Base-by-base conservation (phyloP, 495 filamentous ascomycete genomes). In the Astrothelium subdiscretum region DNA sequence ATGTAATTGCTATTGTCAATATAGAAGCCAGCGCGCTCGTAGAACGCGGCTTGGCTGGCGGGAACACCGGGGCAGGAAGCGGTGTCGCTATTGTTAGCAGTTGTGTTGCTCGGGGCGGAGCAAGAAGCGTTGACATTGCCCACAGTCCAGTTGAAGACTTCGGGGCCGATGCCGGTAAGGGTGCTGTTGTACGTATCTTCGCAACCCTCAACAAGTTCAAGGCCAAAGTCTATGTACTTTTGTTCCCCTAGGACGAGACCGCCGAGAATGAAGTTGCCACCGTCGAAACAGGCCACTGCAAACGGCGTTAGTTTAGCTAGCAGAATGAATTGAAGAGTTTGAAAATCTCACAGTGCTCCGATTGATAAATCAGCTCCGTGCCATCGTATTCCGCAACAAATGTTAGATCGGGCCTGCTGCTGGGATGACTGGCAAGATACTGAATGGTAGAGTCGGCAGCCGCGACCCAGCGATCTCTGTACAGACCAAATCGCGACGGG, bases 191-290 rank as follows among this genome's bases (percentile, higher is more conserved):
- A 96, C 0, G 90, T 92, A 5, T 80, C 83, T 70, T 86, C 84
- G 72, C 90, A 96, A 5, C 82, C 83, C 20, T 85, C 74, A 1
- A 90, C 87, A 11, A 96, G 83, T 1, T 80, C 67, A 18, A 95
- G 78, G 6, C 91, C 91, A 66, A 91, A 91, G 51, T 89, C 73
- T 51, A 85, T 79, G 66, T 91, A 89, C 5, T 85, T 76, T 48
- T 83, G 73, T 22, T 79, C 73, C 26, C 77, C 72, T 38, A 95
- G 80, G 0, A 86, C 83, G 0, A 86, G 78, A 0, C 90, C 91
- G n/a, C 89, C 91, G 20, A 96, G 81, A 62, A 95, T 82, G 75
- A 95, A 91, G 73, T 86, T 95, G 2, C 91, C 91, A 22, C 89
- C 90, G 61, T 86, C 82, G 69, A 96, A 96, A 72, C 91, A 94